phyloP scores from a whole-genome alignment of 805 yeast genomes.

The Metschnikowia lachancei region DNA sequence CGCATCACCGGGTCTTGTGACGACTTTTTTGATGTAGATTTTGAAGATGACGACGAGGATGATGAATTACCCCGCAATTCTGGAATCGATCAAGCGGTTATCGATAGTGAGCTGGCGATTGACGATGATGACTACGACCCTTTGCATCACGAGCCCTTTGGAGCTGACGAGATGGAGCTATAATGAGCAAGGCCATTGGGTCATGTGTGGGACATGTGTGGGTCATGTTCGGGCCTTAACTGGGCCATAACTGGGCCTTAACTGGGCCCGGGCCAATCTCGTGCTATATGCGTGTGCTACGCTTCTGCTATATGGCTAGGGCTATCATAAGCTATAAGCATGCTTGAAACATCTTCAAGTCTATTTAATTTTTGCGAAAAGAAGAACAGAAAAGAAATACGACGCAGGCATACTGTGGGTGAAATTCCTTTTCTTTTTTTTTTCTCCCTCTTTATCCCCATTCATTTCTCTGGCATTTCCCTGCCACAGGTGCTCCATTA shows the following conservation, averaged over 20 bases:
- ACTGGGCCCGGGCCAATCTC: too few relatives aligned
- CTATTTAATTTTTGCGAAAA: background rate
- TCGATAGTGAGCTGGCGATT: conserved; percentile 9
- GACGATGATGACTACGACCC: conserved; percentile 26
- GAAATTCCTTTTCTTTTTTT: background rate
- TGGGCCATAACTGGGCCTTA: too few relatives aligned
- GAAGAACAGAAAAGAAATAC: background rate
- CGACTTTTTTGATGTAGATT: conserved; percentile 94
- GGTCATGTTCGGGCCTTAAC: too few relatives aligned
- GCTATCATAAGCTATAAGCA: conserved; percentile 18
- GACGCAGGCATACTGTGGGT: background rate
- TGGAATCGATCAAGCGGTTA: conserved; percentile 1
- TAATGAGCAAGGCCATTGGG: conserved; percentile 10
- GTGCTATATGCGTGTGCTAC: too few relatives aligned
- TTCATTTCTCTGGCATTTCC: conserved; percentile 2
- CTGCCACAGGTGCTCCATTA: too few relatives aligned
- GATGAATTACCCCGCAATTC: conserved; percentile 9
- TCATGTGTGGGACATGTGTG: too few relatives aligned
- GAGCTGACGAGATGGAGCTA: conserved; percentile 44
- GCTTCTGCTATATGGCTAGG: too few relatives aligned
- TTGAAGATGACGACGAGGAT: conserved; percentile 86
- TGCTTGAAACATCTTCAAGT: too few relatives aligned
- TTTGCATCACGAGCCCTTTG: conserved; percentile 42
- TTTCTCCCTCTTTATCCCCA: background rate
- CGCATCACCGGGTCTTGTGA: conserved; percentile 88